Evolutionary conservation across 192 early-diverging fungal genomes (phyloP), one percentile per base, ranked within the genome.

Genomic region (Backusella luteola): DNA sequence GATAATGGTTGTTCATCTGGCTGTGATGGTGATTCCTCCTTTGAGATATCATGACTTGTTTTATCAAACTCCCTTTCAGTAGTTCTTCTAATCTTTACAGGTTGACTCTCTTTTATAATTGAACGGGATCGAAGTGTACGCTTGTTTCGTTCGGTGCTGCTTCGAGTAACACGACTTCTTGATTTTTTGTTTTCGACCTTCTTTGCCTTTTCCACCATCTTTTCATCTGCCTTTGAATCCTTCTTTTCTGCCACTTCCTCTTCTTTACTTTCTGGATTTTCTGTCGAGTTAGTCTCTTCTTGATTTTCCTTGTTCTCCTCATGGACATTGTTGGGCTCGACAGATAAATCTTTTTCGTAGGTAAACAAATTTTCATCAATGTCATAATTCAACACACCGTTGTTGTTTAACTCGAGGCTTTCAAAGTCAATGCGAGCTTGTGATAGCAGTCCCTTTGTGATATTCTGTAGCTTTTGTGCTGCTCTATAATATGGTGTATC

Each of bases 401-500:
- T 46, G 6, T 77, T 76, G 36, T 81, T 74, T 42, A 87, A 76
- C 4, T 79, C 74, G 12, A 89, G 56, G 17, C 59, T 70, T n/a
- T 76, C 59, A 76, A 85, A 87, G 19, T 87, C 86, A 9, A 77
- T 38, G 39, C 82, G 80, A 34, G 87, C 85, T 34, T 85, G 77
- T 23, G 73, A 63, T 21, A 90, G 46, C 8, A 88, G 66, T 17
- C 67, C 67, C 23, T 86, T 71, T 12, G 77, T 73, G 29, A 79
- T 71, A 39, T 79, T 80, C 52, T 89, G 77, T 14, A 95, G 76
- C 63, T 87, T 82, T 21, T 82, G 80, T 0, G 95, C 95, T 7
- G 87, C 76, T 66, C 89, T 85, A 74, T 86, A 91, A 73, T 94
- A 96, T 2, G 84, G 76, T 0, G 94, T 96, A 42, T 94, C 90